Evolutionary conservation across 768 basidiomycete species (phyloP).

Genomic region (Nidularia pulvinata): DNA sequence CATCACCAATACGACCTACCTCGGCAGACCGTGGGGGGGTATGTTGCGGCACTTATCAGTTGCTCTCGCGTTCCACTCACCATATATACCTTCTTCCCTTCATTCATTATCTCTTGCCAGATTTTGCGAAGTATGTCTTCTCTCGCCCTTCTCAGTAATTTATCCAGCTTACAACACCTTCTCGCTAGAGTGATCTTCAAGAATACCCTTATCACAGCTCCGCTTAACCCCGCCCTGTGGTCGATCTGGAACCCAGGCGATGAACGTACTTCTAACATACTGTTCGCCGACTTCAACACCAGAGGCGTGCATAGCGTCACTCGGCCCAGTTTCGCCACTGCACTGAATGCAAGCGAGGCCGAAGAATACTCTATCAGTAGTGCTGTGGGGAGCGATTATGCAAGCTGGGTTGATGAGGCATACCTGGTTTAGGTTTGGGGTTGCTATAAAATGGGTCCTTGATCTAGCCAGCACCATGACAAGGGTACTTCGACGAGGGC

Average conservation of each 20-base stretch:
- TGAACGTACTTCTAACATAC: conserved; percentile 34
- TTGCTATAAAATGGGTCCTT: no score
- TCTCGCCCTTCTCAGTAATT: background rate
- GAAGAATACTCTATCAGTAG: conserved; percentile 36
- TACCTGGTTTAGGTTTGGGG: conserved; percentile 25
- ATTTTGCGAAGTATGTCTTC: conserved; percentile 38
- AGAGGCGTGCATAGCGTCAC: conserved; percentile 30
- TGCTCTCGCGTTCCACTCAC: background rate
- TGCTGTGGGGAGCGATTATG: conserved; percentile 43
- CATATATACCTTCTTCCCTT: background rate
- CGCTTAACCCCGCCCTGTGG: conserved; percentile 42
- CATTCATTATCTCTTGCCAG: conserved; percentile 12
- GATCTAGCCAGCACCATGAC: no score
- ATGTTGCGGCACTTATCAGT: conserved; percentile 4
- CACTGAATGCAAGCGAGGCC: conserved; percentile 33
- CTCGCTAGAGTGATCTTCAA: conserved; percentile 42
- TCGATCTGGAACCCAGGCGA: conserved; percentile 40
- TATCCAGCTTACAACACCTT: background rate
- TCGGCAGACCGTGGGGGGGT: conserved; percentile 52
- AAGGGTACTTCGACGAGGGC: no score
- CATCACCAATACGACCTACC: conserved; percentile 31
- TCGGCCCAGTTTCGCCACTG: conserved; percentile 37
- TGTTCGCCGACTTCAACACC: conserved; percentile 44
- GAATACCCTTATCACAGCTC: conserved; percentile 36
- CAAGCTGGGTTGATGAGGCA: conserved; percentile 41